Evolutionary conservation across 352 stramenopile species (phyloP).

Genomic region (Phytopythium ostracodes): DNA sequence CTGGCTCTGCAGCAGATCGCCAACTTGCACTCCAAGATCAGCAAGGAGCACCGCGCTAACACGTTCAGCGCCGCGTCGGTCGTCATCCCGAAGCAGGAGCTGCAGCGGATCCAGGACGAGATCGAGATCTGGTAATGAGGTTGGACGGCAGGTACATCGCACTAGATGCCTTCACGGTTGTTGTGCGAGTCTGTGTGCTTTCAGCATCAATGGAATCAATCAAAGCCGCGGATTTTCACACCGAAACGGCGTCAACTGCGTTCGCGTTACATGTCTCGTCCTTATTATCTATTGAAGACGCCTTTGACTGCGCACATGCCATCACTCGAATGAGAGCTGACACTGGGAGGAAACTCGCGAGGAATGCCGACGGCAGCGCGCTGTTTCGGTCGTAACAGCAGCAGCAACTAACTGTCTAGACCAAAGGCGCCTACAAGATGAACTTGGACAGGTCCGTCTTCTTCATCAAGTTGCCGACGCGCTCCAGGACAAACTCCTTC

Average conservation of each 20-base stretch:
- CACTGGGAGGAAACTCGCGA: neutral
- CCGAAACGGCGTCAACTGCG: neutral
- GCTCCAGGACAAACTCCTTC: slow-evolving; percentile 93
- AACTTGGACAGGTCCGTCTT: slow-evolving; percentile 97
- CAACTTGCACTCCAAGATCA: slow-evolving; percentile 35
- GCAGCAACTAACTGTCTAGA: neutral
- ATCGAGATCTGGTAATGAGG: slow-evolving; percentile 69
- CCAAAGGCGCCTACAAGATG: slow-evolving; percentile 90
- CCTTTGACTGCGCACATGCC: slow-evolving; percentile 1
- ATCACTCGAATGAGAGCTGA: neutral
- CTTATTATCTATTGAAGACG: slow-evolving; percentile 1
- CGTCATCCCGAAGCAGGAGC: slow-evolving; percentile 61
- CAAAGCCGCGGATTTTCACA: neutral
- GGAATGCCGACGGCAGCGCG: neutral
- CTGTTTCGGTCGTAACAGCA: neutral
- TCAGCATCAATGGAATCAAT: too few species aligned
- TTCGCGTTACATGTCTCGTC: neutral
- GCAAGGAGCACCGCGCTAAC: slow-evolving; percentile 43
- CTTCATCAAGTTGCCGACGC: slow-evolving; percentile 93
- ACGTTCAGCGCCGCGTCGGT: slow-evolving; percentile 34
- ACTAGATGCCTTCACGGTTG: neutral
- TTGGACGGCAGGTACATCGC: neutral
- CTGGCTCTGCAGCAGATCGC: slow-evolving; percentile 25
- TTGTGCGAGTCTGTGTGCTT: neutral
- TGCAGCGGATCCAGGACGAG: slow-evolving; percentile 68